These are phyloP conservation scores for Suillus brevipes DNA, from an alignment of 768 basidiomycete genomes.

Conservation along the genomic window DNA sequence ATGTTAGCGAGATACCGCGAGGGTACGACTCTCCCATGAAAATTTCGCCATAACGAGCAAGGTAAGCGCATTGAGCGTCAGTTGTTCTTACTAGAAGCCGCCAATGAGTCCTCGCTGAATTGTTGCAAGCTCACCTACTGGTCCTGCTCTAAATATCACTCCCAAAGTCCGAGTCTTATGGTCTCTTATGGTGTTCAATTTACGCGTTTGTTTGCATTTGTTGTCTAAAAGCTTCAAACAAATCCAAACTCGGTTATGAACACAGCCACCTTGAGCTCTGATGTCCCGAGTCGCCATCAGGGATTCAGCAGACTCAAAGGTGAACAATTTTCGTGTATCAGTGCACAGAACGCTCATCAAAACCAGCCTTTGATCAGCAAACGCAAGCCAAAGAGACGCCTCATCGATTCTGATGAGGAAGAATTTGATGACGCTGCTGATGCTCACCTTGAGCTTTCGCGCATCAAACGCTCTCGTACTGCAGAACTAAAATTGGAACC, in stretches of 20 bases:
- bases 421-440: constrained; percentile 44
- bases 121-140: not conserved
- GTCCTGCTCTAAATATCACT: not conserved
- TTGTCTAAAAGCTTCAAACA: constrained; percentile 9
- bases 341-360: constrained; percentile 1
- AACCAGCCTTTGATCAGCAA: constrained; percentile 22
- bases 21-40: constrained; percentile 1
- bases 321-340: constrained; percentile 13
- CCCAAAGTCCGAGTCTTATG: not conserved
- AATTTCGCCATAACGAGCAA: constrained; percentile 6
- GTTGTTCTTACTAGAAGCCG: not conserved
- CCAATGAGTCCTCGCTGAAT: not conserved
- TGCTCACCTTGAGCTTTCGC: constrained; percentile 52
- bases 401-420: constrained; percentile 39
- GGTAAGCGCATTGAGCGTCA: constrained; percentile 19
- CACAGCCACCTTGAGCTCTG: constrained; percentile 5
- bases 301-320: constrained; percentile 20
- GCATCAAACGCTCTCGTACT: constrained; percentile 28
- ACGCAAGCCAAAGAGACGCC: constrained; percentile 27
- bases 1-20: constrained; percentile 17
- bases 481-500: constrained; percentile 28
- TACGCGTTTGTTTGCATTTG: constrained; percentile 23
- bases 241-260: constrained; percentile 14
- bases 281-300: constrained; percentile 7
- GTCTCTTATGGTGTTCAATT: no score